Evolutionary conservation across 2,329 filamentous ascomycete species (phyloP), one percentile per base, ranked within the genome.

Genomic region (Ascochyta fabae): DNA sequence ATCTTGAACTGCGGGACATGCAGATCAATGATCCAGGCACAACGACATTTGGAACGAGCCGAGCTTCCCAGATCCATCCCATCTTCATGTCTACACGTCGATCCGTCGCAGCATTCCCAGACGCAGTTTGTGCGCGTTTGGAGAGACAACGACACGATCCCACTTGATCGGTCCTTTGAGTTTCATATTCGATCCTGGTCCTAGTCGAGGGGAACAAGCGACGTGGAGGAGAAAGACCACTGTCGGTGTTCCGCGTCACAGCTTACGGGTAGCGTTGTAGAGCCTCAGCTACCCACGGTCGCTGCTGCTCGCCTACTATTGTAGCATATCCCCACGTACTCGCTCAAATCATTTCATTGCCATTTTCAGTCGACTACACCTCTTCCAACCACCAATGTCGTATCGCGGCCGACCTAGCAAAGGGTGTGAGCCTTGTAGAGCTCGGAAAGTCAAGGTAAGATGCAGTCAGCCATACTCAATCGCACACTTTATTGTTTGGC

Each of bases 351-450:
- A 13, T 8, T 34, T 22, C 13, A 5, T 36, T 50, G 31, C 33
- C 12, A 12, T 12, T 13, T 24, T 16, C 19, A 31, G n/a, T 35
- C 34, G 9, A 36, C 36, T 35, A 45, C 27, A 40, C 40, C n/a
- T 22, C 24, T 33, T 48, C 16, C 26, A 27, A 12, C 33, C n/a
- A 15, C 27, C n/a, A 34, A 74, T 73, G 70, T 70, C 69, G 26
- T 74, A 74, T 51, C 69, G 70, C 31, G 71, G 72, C 48, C 59
- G 70, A 22, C 72, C 71, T 12, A 75, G 72, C 57, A 75, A 73
- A 64, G 71, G 72, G 26, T 75, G 71, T 40, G 67, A 73, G 52
- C 59, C 66, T 34, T 75, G 72, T 56, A 62, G 72, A 55, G 58
- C 67, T 48, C 66, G 70, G 19, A 75, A 73, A 56, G 65, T 74